These are phyloP conservation scores for Teratosphaeria gauchensis DNA, from an alignment of 2,329 filamentous ascomycete genomes.

Conservation along the genomic window DNA sequence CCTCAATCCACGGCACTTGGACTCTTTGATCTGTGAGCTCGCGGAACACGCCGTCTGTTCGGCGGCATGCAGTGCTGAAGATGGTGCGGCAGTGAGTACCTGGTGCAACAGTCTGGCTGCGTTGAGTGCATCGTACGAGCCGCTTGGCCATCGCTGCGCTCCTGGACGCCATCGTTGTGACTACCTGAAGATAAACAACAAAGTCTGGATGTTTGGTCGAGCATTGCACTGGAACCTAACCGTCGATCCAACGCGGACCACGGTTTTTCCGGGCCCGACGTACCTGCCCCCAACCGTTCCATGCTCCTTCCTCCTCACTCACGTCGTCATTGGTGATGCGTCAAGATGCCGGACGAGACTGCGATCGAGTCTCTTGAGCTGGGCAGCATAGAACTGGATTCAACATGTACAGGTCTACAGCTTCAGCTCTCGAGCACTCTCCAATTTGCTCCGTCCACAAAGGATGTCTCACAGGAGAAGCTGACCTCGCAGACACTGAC, in stretches of 20 bases:
- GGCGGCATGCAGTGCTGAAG: constrained; percentile 6
- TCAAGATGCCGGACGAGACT: constrained; percentile 2
- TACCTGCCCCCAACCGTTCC: background rate
- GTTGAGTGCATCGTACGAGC: background rate
- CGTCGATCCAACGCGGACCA: background rate
- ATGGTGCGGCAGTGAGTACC: constrained; percentile 7
- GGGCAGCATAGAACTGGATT: constrained; percentile 8
- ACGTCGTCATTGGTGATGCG: background rate
- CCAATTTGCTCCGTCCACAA: constrained; percentile 12
- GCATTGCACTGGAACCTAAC: too few relatives aligned
- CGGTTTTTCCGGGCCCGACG: background rate
- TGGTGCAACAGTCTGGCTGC: background rate
- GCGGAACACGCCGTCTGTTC: constrained; percentile 51
- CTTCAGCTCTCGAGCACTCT: constrained; percentile 12
- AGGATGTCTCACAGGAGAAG: constrained; percentile 2
- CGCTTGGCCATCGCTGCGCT: background rate
- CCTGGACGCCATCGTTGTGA: constrained; percentile 2
- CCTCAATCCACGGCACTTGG: constrained; percentile 60
- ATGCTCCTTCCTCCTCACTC: background rate
- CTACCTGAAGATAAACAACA: too few relatives aligned
- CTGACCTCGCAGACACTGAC: background rate
- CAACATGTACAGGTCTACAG: constrained; percentile 11
- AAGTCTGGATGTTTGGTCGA: too few relatives aligned
- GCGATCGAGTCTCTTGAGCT: constrained; percentile 2
- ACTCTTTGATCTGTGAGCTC: constrained; percentile 51